phyloP scores from a whole-genome alignment of 805 yeast genomes.

The Metschnikowia orientalis region DNA sequence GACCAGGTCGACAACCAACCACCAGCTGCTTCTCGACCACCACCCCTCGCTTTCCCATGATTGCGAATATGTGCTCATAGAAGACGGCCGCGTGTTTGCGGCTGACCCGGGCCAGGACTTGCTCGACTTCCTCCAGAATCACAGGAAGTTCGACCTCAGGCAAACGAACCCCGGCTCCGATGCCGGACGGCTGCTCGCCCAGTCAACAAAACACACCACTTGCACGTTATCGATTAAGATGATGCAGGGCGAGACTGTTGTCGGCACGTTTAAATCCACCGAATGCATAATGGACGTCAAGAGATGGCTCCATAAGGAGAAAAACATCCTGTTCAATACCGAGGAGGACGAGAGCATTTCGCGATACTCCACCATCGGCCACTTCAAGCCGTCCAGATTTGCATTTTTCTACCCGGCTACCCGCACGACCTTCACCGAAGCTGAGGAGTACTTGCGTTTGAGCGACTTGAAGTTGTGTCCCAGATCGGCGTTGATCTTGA shows the following conservation, averaged over 20 bases:
- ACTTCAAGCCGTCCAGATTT: constrained; percentile 53
- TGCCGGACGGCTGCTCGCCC: too few relatives aligned
- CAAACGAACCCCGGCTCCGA: too few relatives aligned
- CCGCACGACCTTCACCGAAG: constrained; percentile 43
- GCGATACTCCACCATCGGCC: constrained; percentile 11
- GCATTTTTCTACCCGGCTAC: constrained; percentile 43
- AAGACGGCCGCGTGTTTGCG: not conserved
- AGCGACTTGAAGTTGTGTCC: constrained; percentile 58
- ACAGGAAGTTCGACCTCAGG: not conserved
- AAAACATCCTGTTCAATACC: constrained; percentile 11
- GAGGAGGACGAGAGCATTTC: constrained; percentile 10
- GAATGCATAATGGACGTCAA: constrained; percentile 15
- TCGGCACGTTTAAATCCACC: constrained; percentile 8
- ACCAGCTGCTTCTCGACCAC: constrained; percentile 2
- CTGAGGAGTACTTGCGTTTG: constrained; percentile 52
- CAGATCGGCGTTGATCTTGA: constrained; percentile 68
- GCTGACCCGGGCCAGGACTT: not conserved
- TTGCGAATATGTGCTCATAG: not conserved
- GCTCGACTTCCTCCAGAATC: not conserved
- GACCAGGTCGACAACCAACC: too few relatives aligned
- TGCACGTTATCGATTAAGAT: constrained; percentile 14
- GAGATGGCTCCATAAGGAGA: constrained; percentile 16
- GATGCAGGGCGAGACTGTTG: constrained; percentile 12
- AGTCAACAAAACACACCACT: too few relatives aligned
- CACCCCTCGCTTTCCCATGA: not conserved